phyloP scores from a whole-genome alignment of 2,329 filamentous ascomycete genomes.

The Stagonosporopsis chrysanthemi region DNA sequence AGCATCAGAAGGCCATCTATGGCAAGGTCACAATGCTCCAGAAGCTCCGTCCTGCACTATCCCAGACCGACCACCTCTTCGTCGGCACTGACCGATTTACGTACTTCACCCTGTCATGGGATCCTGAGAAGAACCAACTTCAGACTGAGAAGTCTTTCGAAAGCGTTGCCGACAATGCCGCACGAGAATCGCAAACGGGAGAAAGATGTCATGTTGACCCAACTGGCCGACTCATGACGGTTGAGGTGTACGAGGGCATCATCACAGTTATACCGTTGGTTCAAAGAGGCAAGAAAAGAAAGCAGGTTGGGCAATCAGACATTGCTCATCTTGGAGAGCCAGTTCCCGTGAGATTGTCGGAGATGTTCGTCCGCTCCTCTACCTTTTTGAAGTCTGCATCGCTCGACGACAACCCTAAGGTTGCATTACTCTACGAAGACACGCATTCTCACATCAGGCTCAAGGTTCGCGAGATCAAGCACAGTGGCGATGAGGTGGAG shows the following conservation, averaged over 20 bases:
- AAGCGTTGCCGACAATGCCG: slow-evolving; percentile 67
- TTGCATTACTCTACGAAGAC: slow-evolving; percentile 72
- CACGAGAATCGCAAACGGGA: slow-evolving; percentile 79
- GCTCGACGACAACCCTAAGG: slow-evolving; percentile 61
- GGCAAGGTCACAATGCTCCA: slow-evolving; percentile 88
- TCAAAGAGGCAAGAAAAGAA: slow-evolving; percentile 60
- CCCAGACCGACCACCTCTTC: slow-evolving; percentile 83
- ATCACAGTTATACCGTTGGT: slow-evolving; percentile 70
- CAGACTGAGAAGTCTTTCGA: slow-evolving; percentile 66
- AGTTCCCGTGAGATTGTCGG: slow-evolving; percentile 68
- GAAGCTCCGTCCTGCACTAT: slow-evolving; percentile 76
- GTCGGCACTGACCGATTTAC: slow-evolving; percentile 88
- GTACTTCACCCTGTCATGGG: slow-evolving; percentile 91
- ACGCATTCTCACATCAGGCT: slow-evolving; percentile 63
- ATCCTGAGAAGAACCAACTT: slow-evolving; percentile 63
- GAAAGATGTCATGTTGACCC: slow-evolving; percentile 87
- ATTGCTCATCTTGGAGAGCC: slow-evolving; percentile 68
- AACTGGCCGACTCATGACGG: slow-evolving; percentile 70
- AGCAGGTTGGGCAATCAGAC: slow-evolving; percentile 52
- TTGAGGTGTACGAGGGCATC: slow-evolving; percentile 74
- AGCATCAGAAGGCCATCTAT: slow-evolving; percentile 76
- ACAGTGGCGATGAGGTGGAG: slow-evolving; percentile 59
- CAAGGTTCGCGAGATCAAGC: slow-evolving; percentile 63
- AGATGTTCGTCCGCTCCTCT: slow-evolving; percentile 71
- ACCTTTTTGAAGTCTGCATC: slow-evolving; percentile 67